These are phyloP conservation scores for Entomophthora muscae DNA, from an alignment of 371 early-diverging fungal species.

Conservation along the genomic window DNA sequence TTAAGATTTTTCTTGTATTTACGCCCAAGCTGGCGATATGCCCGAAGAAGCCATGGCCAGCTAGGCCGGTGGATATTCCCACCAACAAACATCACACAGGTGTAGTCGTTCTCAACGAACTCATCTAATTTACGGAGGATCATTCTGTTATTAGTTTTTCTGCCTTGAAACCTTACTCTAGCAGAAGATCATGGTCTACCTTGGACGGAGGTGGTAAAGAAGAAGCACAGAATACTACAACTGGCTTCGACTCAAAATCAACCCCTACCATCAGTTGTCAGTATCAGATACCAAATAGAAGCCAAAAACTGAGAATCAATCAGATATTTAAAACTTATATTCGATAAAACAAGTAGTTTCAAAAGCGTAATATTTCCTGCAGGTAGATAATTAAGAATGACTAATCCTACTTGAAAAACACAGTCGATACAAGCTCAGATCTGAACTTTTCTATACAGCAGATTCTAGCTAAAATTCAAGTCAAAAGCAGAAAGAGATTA, in stretches of 20 bases:
- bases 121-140: constrained; percentile 29
- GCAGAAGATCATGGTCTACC: constrained; percentile 60
- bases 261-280: constrained; percentile 29
- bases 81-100: constrained; percentile 66
- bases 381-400: no score
- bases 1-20: constrained; percentile 89
- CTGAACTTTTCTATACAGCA: no score
- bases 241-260: constrained; percentile 63
- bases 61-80: constrained; percentile 58
- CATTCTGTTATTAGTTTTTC: constrained; percentile 14
- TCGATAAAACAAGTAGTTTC: no score
- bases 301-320: no score
- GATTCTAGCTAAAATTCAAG: no score
- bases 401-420: no score
- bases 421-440: no score
- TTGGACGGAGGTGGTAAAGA: constrained; percentile 54
- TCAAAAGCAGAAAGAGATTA: no score
- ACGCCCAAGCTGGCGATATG: constrained; percentile 57
- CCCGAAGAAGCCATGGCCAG: constrained; percentile 69
- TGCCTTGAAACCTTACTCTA: constrained; percentile 26
- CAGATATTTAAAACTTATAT: no score
- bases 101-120: constrained; percentile 74
- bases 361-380: no score
- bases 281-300: no score
- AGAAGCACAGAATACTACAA: constrained; percentile 62